These are phyloP conservation scores for Lichtheimia ornata DNA, from an alignment of 371 early-diverging fungal genomes.

Conservation along the genomic window DNA sequence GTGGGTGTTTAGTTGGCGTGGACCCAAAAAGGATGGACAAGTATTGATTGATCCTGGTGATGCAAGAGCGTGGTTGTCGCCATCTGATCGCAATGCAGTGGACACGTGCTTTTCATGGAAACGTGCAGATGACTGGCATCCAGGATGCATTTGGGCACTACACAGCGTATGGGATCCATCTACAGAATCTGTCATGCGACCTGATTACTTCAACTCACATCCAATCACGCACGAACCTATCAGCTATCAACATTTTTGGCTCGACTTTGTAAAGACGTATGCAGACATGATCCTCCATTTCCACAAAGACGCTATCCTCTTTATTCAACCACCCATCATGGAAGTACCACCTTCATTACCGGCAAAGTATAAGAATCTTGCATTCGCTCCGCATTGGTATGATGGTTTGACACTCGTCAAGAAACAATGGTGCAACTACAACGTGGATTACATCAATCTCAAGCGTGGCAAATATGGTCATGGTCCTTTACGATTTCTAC, in stretches of 20 bases:
- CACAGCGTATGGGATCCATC: constrained; percentile 71
- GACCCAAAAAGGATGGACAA: constrained; percentile 49
- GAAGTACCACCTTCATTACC: constrained; percentile 59
- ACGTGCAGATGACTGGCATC: constrained; percentile 38
- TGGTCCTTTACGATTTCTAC: constrained; percentile 48
- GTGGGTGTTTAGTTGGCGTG: constrained; percentile 62
- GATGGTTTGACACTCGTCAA: constrained; percentile 71
- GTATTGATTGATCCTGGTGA: constrained; percentile 52
- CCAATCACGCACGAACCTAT: constrained; percentile 44
- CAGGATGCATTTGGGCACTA: constrained; percentile 68
- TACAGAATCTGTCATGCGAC: constrained; percentile 28
- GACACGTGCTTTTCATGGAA: constrained; percentile 51
- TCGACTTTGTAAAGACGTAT: constrained; percentile 54
- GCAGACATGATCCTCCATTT: constrained; percentile 43
- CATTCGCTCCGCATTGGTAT: constrained; percentile 79
- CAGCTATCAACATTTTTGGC: constrained; percentile 56
- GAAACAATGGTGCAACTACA: constrained; percentile 69
- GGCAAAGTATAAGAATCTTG: constrained; percentile 43
- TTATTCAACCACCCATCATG: constrained; percentile 70
- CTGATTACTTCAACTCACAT: constrained; percentile 60
- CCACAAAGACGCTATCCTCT: constrained; percentile 57
- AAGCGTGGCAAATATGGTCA: constrained; percentile 63
- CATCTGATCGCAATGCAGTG: constrained; percentile 31
- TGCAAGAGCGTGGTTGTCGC: constrained; percentile 55
- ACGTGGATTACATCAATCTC: constrained; percentile 66